Evolutionary conservation across 805 yeast genomes (phyloP).

Genomic region (Barnettozyma pratensis): DNA sequence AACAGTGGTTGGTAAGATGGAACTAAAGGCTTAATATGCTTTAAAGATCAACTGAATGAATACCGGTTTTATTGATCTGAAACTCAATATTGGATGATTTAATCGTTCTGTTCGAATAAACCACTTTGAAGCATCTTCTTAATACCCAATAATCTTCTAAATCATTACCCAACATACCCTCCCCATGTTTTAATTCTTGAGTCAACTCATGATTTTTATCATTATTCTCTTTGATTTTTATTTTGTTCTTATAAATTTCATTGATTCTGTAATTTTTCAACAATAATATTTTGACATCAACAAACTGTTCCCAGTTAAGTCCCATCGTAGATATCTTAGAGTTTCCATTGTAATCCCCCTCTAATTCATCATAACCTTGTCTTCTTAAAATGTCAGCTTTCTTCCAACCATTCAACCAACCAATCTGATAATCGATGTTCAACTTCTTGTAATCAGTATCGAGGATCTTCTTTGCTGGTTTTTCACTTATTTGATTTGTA

Average conservation of each 20-base stretch:
- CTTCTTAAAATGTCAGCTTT: slow-evolving; percentile 31
- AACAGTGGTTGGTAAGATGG: slow-evolving; percentile 35
- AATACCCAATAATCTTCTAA: slow-evolving; percentile 17
- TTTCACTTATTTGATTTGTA: slow-evolving; percentile 78
- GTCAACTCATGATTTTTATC: neutral
- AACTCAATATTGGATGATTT: slow-evolving; percentile 17
- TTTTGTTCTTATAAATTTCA: slow-evolving; percentile 28
- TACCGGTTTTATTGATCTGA: slow-evolving; percentile 21
- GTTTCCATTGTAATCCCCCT: slow-evolving; percentile 19
- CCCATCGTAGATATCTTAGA: slow-evolving; percentile 51
- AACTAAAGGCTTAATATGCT: slow-evolving; percentile 21
- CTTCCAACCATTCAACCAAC: slow-evolving; percentile 77
- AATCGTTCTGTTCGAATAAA: slow-evolving; percentile 32
- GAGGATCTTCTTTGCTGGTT: slow-evolving; percentile 28
- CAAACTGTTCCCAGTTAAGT: slow-evolving; percentile 44
- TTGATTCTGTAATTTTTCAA: slow-evolving; percentile 35
- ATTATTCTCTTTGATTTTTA: neutral
- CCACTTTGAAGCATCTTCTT: slow-evolving; percentile 33
- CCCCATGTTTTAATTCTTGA: slow-evolving; percentile 4
- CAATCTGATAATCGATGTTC: slow-evolving; percentile 58
- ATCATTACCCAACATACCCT: neutral
- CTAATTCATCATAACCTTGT: slow-evolving; percentile 16
- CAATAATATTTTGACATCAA: slow-evolving; percentile 45
- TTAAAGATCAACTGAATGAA: neutral
- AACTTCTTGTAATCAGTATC: slow-evolving; percentile 22